Evolutionary conservation across 306 rosid species (phyloP).

Genomic region (Argentina anserina): DNA sequence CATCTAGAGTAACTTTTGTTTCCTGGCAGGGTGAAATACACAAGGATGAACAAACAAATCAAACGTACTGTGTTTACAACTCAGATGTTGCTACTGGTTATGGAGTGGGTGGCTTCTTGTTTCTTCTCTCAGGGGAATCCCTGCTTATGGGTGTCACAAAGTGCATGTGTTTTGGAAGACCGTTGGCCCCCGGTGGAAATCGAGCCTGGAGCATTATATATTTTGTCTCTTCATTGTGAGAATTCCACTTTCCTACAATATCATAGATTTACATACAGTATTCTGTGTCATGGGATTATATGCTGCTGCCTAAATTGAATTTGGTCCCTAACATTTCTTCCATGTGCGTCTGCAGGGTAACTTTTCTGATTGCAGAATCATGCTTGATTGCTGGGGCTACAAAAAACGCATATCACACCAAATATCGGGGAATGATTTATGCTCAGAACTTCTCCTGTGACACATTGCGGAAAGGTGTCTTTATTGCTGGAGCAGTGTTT

Average conservation of each 20-base stretch:
- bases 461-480: slow-evolving; percentile 80
- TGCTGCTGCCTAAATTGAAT: neutral
- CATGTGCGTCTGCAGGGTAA: slow-evolving; percentile 39
- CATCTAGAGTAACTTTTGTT: neutral
- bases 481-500: slow-evolving; percentile 81
- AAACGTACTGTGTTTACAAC: slow-evolving; percentile 72
- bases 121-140: slow-evolving; percentile 82
- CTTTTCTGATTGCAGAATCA: slow-evolving; percentile 82
- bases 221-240: slow-evolving; percentile 77
- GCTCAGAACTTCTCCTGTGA: slow-evolving; percentile 88
- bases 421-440: slow-evolving; percentile 62
- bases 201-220: slow-evolving; percentile 94
- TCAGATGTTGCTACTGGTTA: slow-evolving; percentile 95
- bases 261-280: neutral
- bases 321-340: neutral
- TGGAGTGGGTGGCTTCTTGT: slow-evolving; percentile 79
- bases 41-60: slow-evolving; percentile 37
- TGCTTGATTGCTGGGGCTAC: slow-evolving; percentile 89
- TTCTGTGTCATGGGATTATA: neutral
- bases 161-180: slow-evolving; percentile 94
- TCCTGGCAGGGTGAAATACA: slow-evolving; percentile 53
- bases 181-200: slow-evolving; percentile 70
- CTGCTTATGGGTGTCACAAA: slow-evolving; percentile 79
- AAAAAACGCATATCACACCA: slow-evolving; percentile 91
- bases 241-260: neutral